Conservation (phyloP, 164 flowering plant species). For the Taxillus chinensis region DNA sequence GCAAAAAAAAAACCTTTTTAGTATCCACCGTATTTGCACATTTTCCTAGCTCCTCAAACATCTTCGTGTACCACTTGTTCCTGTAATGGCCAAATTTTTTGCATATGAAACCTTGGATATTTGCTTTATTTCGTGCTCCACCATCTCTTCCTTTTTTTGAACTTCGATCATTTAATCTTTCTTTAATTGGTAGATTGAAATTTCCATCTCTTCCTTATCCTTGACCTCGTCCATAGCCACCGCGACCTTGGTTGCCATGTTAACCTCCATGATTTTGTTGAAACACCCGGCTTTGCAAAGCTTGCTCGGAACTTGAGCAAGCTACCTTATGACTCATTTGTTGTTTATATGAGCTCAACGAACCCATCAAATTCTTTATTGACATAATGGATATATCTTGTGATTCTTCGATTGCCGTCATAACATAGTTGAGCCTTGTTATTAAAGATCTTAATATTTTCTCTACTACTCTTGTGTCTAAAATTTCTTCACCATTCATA, state of each 20-base stretch:
- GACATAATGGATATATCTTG: not conserved
- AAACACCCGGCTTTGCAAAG: not conserved
- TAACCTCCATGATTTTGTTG: not conserved
- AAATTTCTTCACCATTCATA: not conserved
- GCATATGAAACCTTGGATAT: not conserved
- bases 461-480: not conserved
- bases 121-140: not conserved
- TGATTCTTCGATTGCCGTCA: not conserved
- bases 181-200: too few relatives aligned
- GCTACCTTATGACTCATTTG: not conserved
- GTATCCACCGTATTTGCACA: not conserved
- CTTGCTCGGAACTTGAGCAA: not conserved
- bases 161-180: too few relatives aligned
- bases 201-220: not conserved
- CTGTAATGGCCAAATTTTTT: not conserved
- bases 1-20: not conserved
- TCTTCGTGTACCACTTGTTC: not conserved
- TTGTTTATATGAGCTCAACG: not conserved
- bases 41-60: not conserved
- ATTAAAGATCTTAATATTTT: not conserved
- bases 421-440: not conserved
- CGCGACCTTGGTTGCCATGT: not conserved
- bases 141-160: not conserved
- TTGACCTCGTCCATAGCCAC: not conserved
- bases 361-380: not conserved